Evolutionary conservation across 371 early-diverging fungal genomes (phyloP).

Genomic region (Actinomucor elegans): DNA sequence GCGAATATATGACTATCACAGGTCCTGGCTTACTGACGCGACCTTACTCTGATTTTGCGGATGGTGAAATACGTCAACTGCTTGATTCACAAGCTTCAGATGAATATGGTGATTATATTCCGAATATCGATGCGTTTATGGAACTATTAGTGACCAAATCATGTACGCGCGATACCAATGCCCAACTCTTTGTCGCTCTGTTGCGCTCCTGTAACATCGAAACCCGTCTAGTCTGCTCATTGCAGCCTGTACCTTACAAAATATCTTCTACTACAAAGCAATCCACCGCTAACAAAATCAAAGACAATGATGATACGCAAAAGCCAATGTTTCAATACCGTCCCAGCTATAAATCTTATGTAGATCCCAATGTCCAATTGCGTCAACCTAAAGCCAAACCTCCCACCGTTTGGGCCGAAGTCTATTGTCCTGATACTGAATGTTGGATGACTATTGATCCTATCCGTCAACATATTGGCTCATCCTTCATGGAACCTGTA

Average conservation of each 20-base stretch:
- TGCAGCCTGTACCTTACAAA: slow-evolving; percentile 65
- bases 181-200: slow-evolving; percentile 60
- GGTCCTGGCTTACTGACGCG: slow-evolving; percentile 42
- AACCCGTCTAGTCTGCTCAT: slow-evolving; percentile 63
- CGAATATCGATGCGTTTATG: slow-evolving; percentile 20
- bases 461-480: slow-evolving; percentile 52
- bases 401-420: slow-evolving; percentile 63
- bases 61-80: not conserved
- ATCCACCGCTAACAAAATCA: slow-evolving; percentile 8
- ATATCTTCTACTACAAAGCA: slow-evolving; percentile 25
- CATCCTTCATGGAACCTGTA: slow-evolving; percentile 58
- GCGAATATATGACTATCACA: slow-evolving; percentile 46
- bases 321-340: slow-evolving; percentile 23
- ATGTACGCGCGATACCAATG: slow-evolving; percentile 51
- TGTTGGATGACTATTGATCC: slow-evolving; percentile 71
- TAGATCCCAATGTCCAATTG: slow-evolving; percentile 24
- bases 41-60: slow-evolving; percentile 32
- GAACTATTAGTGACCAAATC: slow-evolving; percentile 14
- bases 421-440: slow-evolving; percentile 39
- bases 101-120: slow-evolving; percentile 24
- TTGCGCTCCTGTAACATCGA: slow-evolving; percentile 54
- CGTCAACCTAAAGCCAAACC: slow-evolving; percentile 33
- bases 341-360: slow-evolving; percentile 8
- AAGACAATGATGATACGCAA: not conserved
- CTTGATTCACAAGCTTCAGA: slow-evolving; percentile 1